Conservation (phyloP, 306 rosid genomes). For the Vigna mungo region DNA sequence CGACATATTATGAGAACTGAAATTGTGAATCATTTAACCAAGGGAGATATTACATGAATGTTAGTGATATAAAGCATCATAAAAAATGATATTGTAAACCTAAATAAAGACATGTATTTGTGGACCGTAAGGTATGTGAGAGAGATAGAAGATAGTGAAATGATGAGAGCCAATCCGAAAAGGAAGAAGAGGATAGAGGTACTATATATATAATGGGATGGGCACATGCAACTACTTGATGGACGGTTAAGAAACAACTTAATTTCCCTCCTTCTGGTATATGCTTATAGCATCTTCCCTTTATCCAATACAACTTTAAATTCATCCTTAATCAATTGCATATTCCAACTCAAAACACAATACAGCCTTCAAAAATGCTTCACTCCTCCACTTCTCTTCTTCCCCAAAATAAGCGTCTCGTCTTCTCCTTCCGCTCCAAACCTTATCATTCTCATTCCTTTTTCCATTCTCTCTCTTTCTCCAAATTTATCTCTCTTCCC, state of each 20-base stretch:
- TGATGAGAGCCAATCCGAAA: neutral
- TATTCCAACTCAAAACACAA: neutral
- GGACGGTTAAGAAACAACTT: neutral
- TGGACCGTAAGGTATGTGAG: no score
- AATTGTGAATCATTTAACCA: no score
- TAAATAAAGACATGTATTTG: no score
- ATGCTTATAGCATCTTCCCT: conserved; percentile 60
- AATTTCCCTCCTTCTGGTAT: conserved; percentile 11
- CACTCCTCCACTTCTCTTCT: conserved; percentile 58
- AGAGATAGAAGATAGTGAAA: neutral
- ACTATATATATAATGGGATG: neutral
- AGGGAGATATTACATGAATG: no score
- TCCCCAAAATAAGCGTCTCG: conserved; percentile 50
- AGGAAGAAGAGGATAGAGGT: conserved; percentile 16
- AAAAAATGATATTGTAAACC: no score
- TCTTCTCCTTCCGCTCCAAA: conserved; percentile 54
- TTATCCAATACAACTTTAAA: conserved; percentile 26
- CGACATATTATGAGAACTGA: no score
- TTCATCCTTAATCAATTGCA: neutral
- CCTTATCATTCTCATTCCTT: conserved; percentile 36
- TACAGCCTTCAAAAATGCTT: conserved; percentile 50
- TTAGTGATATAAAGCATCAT: no score
- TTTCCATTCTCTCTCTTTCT: conserved; percentile 49
- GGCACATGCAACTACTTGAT: neutral
- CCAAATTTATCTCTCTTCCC: conserved; percentile 42